These are phyloP conservation scores for Amanita molliuscula DNA, from an alignment of 768 basidiomycete genomes.

Conservation along the genomic window DNA sequence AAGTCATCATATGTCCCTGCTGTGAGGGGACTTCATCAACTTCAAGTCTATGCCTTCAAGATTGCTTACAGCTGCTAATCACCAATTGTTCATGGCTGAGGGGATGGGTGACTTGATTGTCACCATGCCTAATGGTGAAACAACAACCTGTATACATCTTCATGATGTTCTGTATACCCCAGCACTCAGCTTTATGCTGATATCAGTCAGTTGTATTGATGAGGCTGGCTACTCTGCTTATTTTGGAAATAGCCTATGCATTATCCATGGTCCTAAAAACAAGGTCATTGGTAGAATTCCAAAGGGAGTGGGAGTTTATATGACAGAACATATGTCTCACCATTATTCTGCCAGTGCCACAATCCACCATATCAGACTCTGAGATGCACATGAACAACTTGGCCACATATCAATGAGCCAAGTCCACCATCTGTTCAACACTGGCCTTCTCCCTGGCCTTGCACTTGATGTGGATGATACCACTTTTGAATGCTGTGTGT, in stretches of 20 bases:
- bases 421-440: not conserved
- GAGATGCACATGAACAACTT: not conserved
- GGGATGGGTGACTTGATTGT: too few species aligned
- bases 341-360: not conserved
- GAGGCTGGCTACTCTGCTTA: too few species aligned
- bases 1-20: too few species aligned
- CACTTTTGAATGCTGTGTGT: conserved; percentile 10
- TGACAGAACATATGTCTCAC: not conserved
- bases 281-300: not conserved
- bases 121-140: too few species aligned
- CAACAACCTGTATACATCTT: too few species aligned
- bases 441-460: not conserved
- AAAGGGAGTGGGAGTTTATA: not conserved
- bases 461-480: not conserved
- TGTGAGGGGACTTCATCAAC: too few species aligned
- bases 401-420: not conserved
- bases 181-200: conserved; percentile 13
- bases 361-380: not conserved
- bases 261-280: not conserved
- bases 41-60: too few species aligned
- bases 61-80: too few species aligned
- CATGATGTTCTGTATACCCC: not conserved
- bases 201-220: conserved; percentile 1
- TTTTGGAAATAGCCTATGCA: too few species aligned
- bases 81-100: too few species aligned